A percentile compares a stretch with the other conserved stretches of the same genome.
These are phyloP conservation scores for Fusarium clavum DNA, from an alignment of 2,329 filamentous ascomycete genomes.

Conservation along the genomic window DNA sequence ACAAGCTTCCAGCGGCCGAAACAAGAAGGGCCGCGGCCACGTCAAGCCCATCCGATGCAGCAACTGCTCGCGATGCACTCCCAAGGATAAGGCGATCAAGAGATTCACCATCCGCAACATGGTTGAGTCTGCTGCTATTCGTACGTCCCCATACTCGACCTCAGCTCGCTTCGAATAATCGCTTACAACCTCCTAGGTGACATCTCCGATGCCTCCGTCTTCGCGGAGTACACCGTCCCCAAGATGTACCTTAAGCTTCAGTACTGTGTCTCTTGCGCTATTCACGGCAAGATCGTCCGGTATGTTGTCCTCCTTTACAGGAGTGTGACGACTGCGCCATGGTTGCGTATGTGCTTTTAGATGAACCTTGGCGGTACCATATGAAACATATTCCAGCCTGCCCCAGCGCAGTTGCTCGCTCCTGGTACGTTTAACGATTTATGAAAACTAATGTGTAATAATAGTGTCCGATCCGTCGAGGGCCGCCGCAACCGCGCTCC, in stretches of 20 bases:
- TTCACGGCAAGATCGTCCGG: conserved; percentile 99
- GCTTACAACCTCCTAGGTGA: conserved; percentile 75
- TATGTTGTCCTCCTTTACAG: conserved; percentile 73
- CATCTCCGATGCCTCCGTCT: conserved; percentile 99
- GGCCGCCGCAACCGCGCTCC: conserved; percentile 99
- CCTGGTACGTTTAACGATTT: conserved; percentile 42
- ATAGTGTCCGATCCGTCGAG: conserved; percentile 94
- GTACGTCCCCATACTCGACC: conserved; percentile 69
- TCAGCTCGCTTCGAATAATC: conserved; percentile 2
- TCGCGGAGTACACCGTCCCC: conserved; percentile 98
- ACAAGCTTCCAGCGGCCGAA: conserved; percentile 78
- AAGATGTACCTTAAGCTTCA: conserved; percentile 99
- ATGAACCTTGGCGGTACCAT: conserved; percentile 70
- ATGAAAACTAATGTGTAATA: conserved; percentile 56
- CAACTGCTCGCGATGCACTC: conserved; percentile 85
- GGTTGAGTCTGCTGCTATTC: conserved; percentile 99
- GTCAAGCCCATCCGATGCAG: conserved; percentile 95
- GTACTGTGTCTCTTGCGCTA: conserved; percentile 99
- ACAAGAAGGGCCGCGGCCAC: conserved; percentile 99
- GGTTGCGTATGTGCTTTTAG: conserved; percentile 62
- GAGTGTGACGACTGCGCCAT: conserved; percentile 69
- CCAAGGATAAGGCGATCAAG: conserved; percentile 99
- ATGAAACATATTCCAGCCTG: conserved; percentile 51
- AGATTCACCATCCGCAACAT: conserved; percentile 99
- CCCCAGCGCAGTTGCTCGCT: conserved; percentile 16